These are phyloP conservation scores for Trichoderma afroharzianum DNA, from an alignment of 2,329 filamentous ascomycete species.

Conservation along the genomic window DNA sequence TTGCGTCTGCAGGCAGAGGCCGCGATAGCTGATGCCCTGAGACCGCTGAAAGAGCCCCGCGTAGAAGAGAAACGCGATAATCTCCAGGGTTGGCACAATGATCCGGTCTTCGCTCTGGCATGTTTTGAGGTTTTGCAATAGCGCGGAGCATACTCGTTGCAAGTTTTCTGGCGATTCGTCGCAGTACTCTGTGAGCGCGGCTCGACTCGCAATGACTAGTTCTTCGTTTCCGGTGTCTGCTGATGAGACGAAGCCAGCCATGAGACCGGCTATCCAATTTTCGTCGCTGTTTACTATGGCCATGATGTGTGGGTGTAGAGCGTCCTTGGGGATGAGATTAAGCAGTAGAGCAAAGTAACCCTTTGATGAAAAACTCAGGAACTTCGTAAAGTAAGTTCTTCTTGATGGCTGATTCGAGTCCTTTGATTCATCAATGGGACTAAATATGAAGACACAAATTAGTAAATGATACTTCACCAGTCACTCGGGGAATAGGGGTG, in stretches of 20 bases:
- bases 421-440: conserved; percentile 34
- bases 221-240: conserved; percentile 76
- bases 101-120: conserved; percentile 64
- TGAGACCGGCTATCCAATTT: conserved; percentile 49
- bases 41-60: conserved; percentile 46
- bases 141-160: conserved; percentile 45
- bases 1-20: conserved; percentile 67
- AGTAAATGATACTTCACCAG: background rate
- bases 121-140: conserved; percentile 52
- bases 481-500: background rate
- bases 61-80: conserved; percentile 74
- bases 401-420: background rate
- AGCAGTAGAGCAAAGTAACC: conserved; percentile 57
- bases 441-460: conserved; percentile 21
- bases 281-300: conserved; percentile 31
- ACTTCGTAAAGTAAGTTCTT: background rate
- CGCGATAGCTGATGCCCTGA: conserved; percentile 43
- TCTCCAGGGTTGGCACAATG: conserved; percentile 71
- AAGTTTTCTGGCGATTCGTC: conserved; percentile 38
- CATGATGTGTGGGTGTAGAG: conserved; percentile 37
- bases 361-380: conserved; percentile 54
- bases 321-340: conserved; percentile 37
- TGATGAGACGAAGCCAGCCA: conserved; percentile 67
- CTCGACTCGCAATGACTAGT: conserved; percentile 64
- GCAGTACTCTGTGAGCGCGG: conserved; percentile 58